phyloP scores from a whole-genome alignment of 768 basidiomycete species.

The Pholiota conissans region DNA sequence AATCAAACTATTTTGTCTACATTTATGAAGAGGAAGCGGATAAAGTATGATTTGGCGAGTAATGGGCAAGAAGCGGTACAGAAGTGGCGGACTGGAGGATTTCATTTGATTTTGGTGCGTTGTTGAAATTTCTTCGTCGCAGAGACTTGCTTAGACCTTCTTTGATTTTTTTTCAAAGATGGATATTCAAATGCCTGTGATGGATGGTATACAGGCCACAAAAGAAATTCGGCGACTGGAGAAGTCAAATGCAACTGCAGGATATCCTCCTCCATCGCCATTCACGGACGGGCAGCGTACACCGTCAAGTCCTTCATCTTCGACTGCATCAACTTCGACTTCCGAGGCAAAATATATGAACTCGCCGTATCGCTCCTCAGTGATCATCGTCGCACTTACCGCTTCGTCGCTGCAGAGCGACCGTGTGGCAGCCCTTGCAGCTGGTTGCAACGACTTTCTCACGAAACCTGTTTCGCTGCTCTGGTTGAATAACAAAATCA shows the following conservation, averaged over 20 bases:
- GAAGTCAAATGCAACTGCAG: slow-evolving; percentile 60
- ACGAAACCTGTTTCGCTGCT: slow-evolving; percentile 94
- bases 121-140: not conserved
- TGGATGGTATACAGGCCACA: slow-evolving; percentile 97
- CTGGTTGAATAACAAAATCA: slow-evolving; percentile 98
- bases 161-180: slow-evolving; percentile 54
- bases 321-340: slow-evolving; percentile 15
- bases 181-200: slow-evolving; percentile 99
- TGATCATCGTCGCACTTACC: slow-evolving; percentile 99
- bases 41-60: slow-evolving; percentile 91
- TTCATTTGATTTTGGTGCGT: slow-evolving; percentile 93
- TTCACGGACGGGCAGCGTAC: slow-evolving; percentile 49
- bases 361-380: slow-evolving; percentile 85
- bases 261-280: slow-evolving; percentile 71
- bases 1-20: slow-evolving; percentile 97
- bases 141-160: slow-evolving; percentile 1
- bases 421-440: slow-evolving; percentile 94
- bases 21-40: slow-evolving; percentile 94
- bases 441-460: slow-evolving; percentile 98
- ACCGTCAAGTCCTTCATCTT: slow-evolving; percentile 46
- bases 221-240: slow-evolving; percentile 92
- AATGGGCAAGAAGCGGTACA: slow-evolving; percentile 95
- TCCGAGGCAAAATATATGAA: slow-evolving; percentile 46
- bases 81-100: slow-evolving; percentile 90
- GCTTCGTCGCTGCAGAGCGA: slow-evolving; percentile 95